These are phyloP conservation scores for Pancytospora philotis DNA, from an alignment of 371 early-diverging fungal genomes.

Conservation along the genomic window DNA sequence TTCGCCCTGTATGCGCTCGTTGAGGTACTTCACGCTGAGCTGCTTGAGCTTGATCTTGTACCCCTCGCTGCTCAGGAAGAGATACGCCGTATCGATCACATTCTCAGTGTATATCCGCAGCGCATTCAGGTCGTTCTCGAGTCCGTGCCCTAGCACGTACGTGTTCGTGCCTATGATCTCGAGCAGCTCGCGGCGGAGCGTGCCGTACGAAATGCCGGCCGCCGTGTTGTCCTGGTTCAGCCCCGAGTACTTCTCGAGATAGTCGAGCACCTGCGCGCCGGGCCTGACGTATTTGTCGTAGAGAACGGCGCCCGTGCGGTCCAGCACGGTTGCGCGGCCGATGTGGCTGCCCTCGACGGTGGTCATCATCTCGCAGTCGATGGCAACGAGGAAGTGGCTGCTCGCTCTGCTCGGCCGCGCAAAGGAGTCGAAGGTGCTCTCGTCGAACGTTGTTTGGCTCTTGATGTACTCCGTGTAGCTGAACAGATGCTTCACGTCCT, in stretches of 20 bases:
- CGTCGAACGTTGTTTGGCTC: slow-evolving; percentile 6
- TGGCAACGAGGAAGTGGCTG: slow-evolving; percentile 35
- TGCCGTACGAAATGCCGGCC: slow-evolving; percentile 31
- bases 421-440: slow-evolving; percentile 20
- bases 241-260: slow-evolving; percentile 53
- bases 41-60: slow-evolving; percentile 45
- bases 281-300: slow-evolving; percentile 56
- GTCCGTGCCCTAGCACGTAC: slow-evolving; percentile 56
- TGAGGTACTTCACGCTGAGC: slow-evolving; percentile 42
- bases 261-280: slow-evolving; percentile 44
- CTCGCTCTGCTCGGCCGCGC: background rate
- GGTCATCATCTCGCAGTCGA: slow-evolving; percentile 59
- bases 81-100: slow-evolving; percentile 56
- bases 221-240: slow-evolving; percentile 30
- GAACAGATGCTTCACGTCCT: slow-evolving; percentile 23
- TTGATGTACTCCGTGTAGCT: slow-evolving; percentile 30
- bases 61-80: slow-evolving; percentile 44
- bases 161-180: slow-evolving; percentile 54
- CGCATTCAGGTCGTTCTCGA: slow-evolving; percentile 55
- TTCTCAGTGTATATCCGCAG: slow-evolving; percentile 49
- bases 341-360: slow-evolving; percentile 48
- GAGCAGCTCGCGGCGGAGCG: slow-evolving; percentile 29
- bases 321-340: slow-evolving; percentile 51
- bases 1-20: slow-evolving; percentile 43
- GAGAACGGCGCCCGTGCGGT: slow-evolving; percentile 37